Percentiles rank a stretch among this genome's conserved stretches.
Evolutionary conservation across 441 rosid genomes (phyloP).

Genomic region (Isatis lusitanica): DNA sequence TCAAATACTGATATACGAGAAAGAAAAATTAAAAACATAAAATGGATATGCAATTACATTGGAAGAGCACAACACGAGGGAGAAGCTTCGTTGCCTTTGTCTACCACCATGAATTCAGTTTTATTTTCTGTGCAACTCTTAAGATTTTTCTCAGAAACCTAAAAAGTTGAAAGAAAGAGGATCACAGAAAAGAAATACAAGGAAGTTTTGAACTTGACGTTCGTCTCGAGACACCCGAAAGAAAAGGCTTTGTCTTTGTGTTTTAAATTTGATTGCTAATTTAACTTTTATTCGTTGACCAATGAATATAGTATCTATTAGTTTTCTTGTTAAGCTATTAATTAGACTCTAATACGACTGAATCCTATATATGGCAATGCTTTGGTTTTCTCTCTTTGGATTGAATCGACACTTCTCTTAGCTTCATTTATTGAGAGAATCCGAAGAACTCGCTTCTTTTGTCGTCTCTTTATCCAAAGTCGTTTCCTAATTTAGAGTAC

Average conservation of each 20-base stretch:
- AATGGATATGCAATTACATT: conserved; percentile 15
- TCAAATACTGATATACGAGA: background rate
- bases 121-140: conserved; percentile 1
- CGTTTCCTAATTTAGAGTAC: conserved; percentile 7
- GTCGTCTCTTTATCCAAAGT: conserved; percentile 20
- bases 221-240: conserved; percentile 40
- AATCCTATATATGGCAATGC: conserved; percentile 38
- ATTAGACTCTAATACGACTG: conserved; percentile 33
- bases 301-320: background rate
- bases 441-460: conserved; percentile 23
- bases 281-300: conserved; percentile 30
- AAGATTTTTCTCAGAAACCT: conserved; percentile 16
- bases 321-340: conserved; percentile 9
- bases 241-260: conserved; percentile 31
- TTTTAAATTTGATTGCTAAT: conserved; percentile 20
- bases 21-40: background rate
- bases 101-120: conserved; percentile 39
- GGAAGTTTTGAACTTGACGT: conserved; percentile 11
- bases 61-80: conserved; percentile 27
- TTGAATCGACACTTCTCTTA: conserved; percentile 27
- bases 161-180: background rate
- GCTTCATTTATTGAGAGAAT: conserved; percentile 22
- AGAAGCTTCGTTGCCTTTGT: conserved; percentile 27
- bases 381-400: background rate
- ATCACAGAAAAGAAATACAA: conserved; percentile 5